Base-by-base conservation (phyloP, 306 rosid genomes). In the Erythrophleum fordii region DNA sequence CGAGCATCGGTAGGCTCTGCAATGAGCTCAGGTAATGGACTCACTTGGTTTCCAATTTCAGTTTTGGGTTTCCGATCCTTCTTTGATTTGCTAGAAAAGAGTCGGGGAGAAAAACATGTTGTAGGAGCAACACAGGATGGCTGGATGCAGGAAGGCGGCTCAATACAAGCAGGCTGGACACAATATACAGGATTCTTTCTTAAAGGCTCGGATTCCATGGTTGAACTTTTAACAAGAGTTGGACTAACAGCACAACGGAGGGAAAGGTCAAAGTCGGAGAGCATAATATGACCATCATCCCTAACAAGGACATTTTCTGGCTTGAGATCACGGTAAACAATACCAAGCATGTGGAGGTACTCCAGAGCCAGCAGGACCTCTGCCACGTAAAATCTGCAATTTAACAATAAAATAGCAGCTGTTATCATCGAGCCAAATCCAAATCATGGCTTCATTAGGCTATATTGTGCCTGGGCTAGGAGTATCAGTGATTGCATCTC, bases 281-380 rank as follows among this genome's bases (percentile, higher is more conserved):
- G 97, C 98, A 94, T 94, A 66, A 94, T 94, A 77, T 94, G 98
- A 41, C 98, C 98, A 72, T 94, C 98, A 49, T 94, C 97, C 84
- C 98, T 85, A 80, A 94, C 98, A 23, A 94, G 95, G 28, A 94
- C 95, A 76, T 94, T 94, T 86, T 94, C 98, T 0, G 98, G 98
- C 88, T 94, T 94, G 39, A 94, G 97, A 82, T 94, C 98, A 20
- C 98, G 97, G 91, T 94, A 94, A 73, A 94, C 97, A 81, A 94
- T 94, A 81, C 98, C 98, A 69, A 94, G 98, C 98, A 94, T 94
- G 88, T 94, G 98, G 64, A 94, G 94, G 84, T 95, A 95, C 80
- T 95, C 98, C 87, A 95, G 23, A 39, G 98, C 86, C 73, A 95
- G 91, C 28, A 95, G 89, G 73, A 95, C 97, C 89, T 95, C 98